Evolutionary conservation across 2,329 filamentous ascomycete genomes (phyloP).

Genomic region (Huntiella bhutanensis): DNA sequence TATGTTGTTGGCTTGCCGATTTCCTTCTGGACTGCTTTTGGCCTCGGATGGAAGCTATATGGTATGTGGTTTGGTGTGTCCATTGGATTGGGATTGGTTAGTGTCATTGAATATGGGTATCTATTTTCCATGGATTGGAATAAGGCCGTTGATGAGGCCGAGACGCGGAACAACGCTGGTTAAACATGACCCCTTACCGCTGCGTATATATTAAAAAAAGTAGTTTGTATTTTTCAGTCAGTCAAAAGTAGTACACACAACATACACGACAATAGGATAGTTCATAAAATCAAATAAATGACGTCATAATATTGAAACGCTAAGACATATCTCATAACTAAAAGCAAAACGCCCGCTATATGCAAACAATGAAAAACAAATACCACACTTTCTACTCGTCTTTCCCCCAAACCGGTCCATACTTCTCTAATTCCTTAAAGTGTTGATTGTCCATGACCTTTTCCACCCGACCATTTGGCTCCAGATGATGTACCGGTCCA

Average conservation of each 20-base stretch:
- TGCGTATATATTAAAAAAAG: neutral
- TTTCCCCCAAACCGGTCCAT: constrained; percentile 12
- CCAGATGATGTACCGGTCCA: constrained; percentile 12
- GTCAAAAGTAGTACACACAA: too few species aligned
- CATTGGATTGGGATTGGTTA: constrained; percentile 46
- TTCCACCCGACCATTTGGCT: constrained; percentile 12
- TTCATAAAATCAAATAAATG: neutral
- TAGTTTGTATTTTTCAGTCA: neutral
- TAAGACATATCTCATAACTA: too few species aligned
- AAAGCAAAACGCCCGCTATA: too few species aligned
- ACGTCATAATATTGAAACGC: neutral
- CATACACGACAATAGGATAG: too few species aligned
- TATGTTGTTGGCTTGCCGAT: constrained; percentile 75
- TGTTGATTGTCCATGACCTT: constrained; percentile 20
- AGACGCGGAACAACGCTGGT: constrained; percentile 28
- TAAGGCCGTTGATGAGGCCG: constrained; percentile 32
- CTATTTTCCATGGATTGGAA: constrained; percentile 35
- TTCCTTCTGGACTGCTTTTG: constrained; percentile 61
- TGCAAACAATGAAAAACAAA: too few species aligned
- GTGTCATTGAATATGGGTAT: constrained; percentile 34
- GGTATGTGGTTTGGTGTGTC: constrained; percentile 71
- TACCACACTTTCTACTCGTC: neutral
- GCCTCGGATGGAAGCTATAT: constrained; percentile 52
- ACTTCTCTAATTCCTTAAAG: constrained; percentile 24
- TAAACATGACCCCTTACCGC: constrained; percentile 14